phyloP scores from a whole-genome alignment of 768 basidiomycete species.

The Arthromyces matolae region DNA sequence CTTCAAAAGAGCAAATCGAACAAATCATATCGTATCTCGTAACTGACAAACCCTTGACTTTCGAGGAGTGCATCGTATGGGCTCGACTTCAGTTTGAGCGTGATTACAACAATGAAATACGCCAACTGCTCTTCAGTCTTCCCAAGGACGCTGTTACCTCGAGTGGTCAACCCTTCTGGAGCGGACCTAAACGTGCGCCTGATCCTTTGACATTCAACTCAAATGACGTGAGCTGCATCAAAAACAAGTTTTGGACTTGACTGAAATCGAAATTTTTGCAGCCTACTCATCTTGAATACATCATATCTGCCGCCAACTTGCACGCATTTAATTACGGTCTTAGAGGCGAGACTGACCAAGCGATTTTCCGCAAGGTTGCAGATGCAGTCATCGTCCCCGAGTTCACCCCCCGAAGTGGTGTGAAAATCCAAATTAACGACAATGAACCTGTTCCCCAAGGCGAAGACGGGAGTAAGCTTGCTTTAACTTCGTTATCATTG shows the following conservation, averaged over 20 bases:
- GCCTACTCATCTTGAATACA: constrained; percentile 83
- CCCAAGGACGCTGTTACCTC: constrained; percentile 92
- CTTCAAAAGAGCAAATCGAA: constrained; percentile 84
- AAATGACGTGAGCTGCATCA: constrained; percentile 60
- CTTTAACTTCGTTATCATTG: background rate
- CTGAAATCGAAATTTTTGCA: constrained; percentile 24
- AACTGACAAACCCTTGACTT: constrained; percentile 87
- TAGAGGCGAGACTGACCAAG: constrained; percentile 79
- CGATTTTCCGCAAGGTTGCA: constrained; percentile 78
- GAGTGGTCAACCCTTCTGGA: constrained; percentile 97
- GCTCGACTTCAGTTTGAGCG: constrained; percentile 93
- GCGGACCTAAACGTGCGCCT: constrained; percentile 95
- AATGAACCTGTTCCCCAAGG: constrained; percentile 77
- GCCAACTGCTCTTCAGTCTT: constrained; percentile 87
- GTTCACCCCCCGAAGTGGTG: constrained; percentile 89
- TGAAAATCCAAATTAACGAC: constrained; percentile 92
- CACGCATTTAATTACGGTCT: constrained; percentile 98
- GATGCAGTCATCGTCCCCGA: constrained; percentile 83
- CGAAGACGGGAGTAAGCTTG: constrained; percentile 36
- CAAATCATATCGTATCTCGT: constrained; percentile 89
- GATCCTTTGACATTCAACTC: constrained; percentile 86
- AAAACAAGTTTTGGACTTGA: background rate
- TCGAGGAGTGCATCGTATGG: constrained; percentile 98
- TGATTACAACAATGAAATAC: constrained; percentile 90
- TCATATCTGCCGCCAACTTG: constrained; percentile 91